Percentiles rank a stretch among this genome's conserved stretches.
Evolutionary conservation across 164 flowering plant genomes (phyloP).

Genomic region (Macadamia integrifolia): DNA sequence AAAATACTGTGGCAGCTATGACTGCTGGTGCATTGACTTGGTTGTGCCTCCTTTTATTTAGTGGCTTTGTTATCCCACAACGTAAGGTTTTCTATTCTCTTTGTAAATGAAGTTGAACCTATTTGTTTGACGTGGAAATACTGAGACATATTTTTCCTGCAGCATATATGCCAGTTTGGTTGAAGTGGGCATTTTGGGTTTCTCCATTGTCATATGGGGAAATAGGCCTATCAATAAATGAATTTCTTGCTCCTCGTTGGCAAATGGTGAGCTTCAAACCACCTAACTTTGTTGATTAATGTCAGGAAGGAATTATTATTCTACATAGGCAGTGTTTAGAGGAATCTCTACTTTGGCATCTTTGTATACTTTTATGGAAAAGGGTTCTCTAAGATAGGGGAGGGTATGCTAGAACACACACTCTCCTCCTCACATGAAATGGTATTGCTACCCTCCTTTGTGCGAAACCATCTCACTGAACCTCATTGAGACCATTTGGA

Average conservation of each 20-base stretch:
- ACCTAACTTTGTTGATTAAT: too few relatives aligned
- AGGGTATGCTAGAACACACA: too few relatives aligned
- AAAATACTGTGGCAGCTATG: conserved; percentile 17
- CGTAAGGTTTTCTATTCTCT: conserved; percentile 27
- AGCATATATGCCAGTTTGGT: conserved; percentile 45
- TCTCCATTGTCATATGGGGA: conserved; percentile 47
- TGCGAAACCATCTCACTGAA: too few relatives aligned
- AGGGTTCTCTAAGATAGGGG: too few relatives aligned
- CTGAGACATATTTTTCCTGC: conserved; percentile 11
- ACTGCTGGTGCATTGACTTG: conserved; percentile 19
- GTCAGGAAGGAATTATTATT: too few relatives aligned
- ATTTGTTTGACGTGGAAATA: too few relatives aligned
- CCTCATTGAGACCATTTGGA: too few relatives aligned
- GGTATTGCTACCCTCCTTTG: too few relatives aligned
- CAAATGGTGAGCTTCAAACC: conserved; percentile 25
- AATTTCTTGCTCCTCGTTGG: conserved; percentile 57
- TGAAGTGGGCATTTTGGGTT: conserved; percentile 51
- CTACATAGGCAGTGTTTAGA: too few relatives aligned
- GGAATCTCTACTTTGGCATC: too few relatives aligned
- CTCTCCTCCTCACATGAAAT: too few relatives aligned
- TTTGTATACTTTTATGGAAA: too few relatives aligned
- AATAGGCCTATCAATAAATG: conserved; percentile 36
- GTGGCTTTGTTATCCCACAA: conserved; percentile 46
- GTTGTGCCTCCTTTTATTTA: conserved; percentile 27
- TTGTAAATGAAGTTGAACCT: background rate